phyloP scores from a whole-genome alignment of 495 filamentous ascomycete species.

The Podospora pseudoanserina region DNA sequence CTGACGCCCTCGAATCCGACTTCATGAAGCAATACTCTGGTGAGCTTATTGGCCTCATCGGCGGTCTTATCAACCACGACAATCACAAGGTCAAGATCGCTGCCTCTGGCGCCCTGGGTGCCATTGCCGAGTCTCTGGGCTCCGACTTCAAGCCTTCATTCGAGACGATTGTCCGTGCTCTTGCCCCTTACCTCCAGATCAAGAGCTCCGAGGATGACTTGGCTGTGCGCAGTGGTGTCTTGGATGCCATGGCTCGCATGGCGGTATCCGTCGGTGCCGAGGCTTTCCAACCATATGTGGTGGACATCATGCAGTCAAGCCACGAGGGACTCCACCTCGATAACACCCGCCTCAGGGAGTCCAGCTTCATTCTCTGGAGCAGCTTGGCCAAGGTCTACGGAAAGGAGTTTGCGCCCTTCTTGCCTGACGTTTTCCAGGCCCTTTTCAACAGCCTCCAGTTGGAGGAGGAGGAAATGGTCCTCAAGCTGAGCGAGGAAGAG shows the following conservation, averaged over 20 bases:
- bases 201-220: slow-evolving; percentile 90
- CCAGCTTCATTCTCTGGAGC: slow-evolving; percentile 94
- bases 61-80: slow-evolving; percentile 70
- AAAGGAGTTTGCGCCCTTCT: slow-evolving; percentile 82
- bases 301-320: slow-evolving; percentile 81
- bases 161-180: slow-evolving; percentile 75
- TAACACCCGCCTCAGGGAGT: slow-evolving; percentile 86
- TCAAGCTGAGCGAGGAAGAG: slow-evolving; percentile 72
- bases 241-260: slow-evolving; percentile 89
- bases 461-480: slow-evolving; percentile 80
- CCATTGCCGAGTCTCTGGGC: slow-evolving; percentile 78
- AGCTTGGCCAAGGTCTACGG: slow-evolving; percentile 90
- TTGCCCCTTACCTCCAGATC: slow-evolving; percentile 75
- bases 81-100: slow-evolving; percentile 88
- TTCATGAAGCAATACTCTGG: slow-evolving; percentile 76
- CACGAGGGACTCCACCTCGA: slow-evolving; percentile 89
- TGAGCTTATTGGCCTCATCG: slow-evolving; percentile 78
- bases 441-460: slow-evolving; percentile 82
- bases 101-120: slow-evolving; percentile 83
- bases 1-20: slow-evolving; percentile 82
- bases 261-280: slow-evolving; percentile 81
- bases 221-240: slow-evolving; percentile 80
- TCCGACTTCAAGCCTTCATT: slow-evolving; percentile 88
- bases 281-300: slow-evolving; percentile 84
- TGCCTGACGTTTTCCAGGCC: slow-evolving; percentile 79